Evolutionary conservation across 306 rosid genomes (phyloP).

Genomic region (Fagus crenata): DNA sequence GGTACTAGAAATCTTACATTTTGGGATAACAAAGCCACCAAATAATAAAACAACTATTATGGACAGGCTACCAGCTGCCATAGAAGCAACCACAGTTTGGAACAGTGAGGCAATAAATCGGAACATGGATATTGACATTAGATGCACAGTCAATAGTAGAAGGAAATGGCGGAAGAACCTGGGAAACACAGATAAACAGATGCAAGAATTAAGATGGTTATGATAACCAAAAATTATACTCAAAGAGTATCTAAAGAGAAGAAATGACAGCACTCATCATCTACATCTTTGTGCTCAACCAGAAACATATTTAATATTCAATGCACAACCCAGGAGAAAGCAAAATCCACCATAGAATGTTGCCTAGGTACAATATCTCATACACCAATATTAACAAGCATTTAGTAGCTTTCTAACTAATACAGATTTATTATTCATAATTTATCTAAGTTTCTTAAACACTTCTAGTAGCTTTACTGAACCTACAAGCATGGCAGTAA

Average conservation of each 20-base stretch:
- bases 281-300: background rate
- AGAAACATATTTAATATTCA: background rate
- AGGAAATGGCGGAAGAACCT: constrained; percentile 44
- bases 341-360: background rate
- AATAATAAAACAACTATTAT: constrained; percentile 23
- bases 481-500: background rate
- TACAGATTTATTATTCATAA: too few species aligned
- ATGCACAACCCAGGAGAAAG: background rate
- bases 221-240: background rate
- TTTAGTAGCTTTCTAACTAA: too few species aligned
- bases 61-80: constrained; percentile 28
- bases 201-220: background rate
- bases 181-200: constrained; percentile 3
- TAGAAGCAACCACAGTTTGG: constrained; percentile 28
- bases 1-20: constrained; percentile 18
- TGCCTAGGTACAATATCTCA: too few species aligned
- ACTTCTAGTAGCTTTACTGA: too few species aligned
- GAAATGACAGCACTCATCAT: background rate
- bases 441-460: too few species aligned
- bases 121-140: constrained; percentile 38
- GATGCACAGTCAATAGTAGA: constrained; percentile 31
- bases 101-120: constrained; percentile 37
- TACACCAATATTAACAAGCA: too few species aligned
- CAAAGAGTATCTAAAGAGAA: background rate
- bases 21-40: constrained; percentile 39